Percentiles rank a stretch among this genome's conserved stretches.
Conservation (phyloP, 2,329 filamentous ascomycete genomes). For the Cladosporium cucumerinum region DNA sequence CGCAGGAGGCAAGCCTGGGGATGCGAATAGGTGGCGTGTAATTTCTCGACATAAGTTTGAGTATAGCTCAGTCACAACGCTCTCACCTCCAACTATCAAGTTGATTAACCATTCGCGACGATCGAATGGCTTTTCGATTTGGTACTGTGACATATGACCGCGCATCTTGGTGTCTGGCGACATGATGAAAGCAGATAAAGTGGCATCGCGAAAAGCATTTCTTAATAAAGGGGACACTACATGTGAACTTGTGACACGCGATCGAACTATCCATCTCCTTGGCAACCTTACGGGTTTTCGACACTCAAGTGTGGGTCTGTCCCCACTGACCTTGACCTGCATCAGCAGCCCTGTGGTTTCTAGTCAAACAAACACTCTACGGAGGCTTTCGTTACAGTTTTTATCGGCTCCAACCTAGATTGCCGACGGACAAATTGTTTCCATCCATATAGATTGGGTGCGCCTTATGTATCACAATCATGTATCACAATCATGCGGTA, state of each 20-base stretch:
- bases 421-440: slow-evolving; percentile 7
- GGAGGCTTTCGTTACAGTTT: neutral
- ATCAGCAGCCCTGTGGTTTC: neutral
- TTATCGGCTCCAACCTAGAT: neutral
- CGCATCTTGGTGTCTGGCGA: neutral
- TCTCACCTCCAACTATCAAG: neutral
- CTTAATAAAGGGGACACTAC: neutral
- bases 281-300: neutral
- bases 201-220: neutral
- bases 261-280: neutral
- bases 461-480: neutral
- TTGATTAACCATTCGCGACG: neutral
- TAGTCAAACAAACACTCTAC: neutral
- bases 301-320: neutral
- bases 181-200: neutral
- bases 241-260: neutral
- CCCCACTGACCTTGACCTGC: neutral
- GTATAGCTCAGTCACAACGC: neutral
- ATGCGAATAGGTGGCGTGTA: neutral
- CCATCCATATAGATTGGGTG: neutral
- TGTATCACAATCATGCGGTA: neutral
- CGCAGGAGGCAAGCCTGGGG: neutral
- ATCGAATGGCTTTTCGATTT: neutral
- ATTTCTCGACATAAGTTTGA: neutral
- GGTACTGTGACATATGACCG: neutral